phyloP scores from a whole-genome alignment of 345 rosid genomes.

The Mallotus nudiflorus region DNA sequence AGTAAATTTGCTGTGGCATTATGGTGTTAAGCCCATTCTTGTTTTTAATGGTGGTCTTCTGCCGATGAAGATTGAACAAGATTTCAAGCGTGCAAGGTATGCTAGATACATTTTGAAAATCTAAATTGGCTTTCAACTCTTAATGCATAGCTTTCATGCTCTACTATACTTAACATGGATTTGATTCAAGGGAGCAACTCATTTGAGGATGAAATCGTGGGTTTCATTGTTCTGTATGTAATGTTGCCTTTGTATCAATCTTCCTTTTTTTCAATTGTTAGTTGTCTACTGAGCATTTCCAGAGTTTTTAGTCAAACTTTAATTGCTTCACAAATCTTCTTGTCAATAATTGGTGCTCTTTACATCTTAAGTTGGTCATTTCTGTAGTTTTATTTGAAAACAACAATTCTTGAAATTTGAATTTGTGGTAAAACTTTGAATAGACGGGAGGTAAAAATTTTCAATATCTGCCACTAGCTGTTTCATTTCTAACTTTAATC shows the following conservation, averaged over 20 bases:
- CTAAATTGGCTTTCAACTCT: not conserved
- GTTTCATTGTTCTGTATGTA: too few relatives aligned
- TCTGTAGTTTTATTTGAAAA: too few relatives aligned
- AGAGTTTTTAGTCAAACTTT: too few relatives aligned
- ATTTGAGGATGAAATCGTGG: too few relatives aligned
- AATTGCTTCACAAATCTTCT: too few relatives aligned
- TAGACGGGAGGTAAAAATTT: not conserved
- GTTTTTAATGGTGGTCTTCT: constrained; percentile 92
- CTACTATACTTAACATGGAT: constrained; percentile 5
- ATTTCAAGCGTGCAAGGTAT: constrained; percentile 93
- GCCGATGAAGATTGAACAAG: constrained; percentile 96
- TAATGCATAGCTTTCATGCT: not conserved
- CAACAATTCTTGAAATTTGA: too few relatives aligned
- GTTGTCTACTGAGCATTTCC: too few relatives aligned
- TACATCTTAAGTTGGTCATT: too few relatives aligned
- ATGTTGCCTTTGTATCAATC: too few relatives aligned
- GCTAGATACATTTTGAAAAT: constrained; percentile 6
- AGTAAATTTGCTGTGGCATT: constrained; percentile 81
- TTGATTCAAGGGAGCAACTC: not conserved
- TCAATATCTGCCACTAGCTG: not conserved
- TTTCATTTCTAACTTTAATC: constrained; percentile 4
- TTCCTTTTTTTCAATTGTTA: too few relatives aligned
- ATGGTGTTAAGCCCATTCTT: constrained; percentile 82
- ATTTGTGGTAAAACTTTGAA: not conserved
- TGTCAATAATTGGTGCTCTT: too few relatives aligned